Percentiles rank a stretch among this genome's conserved stretches.
phyloP scores from a whole-genome alignment of 1,284 basidiomycete genomes.

The Cryptococcus hybrid region DNA sequence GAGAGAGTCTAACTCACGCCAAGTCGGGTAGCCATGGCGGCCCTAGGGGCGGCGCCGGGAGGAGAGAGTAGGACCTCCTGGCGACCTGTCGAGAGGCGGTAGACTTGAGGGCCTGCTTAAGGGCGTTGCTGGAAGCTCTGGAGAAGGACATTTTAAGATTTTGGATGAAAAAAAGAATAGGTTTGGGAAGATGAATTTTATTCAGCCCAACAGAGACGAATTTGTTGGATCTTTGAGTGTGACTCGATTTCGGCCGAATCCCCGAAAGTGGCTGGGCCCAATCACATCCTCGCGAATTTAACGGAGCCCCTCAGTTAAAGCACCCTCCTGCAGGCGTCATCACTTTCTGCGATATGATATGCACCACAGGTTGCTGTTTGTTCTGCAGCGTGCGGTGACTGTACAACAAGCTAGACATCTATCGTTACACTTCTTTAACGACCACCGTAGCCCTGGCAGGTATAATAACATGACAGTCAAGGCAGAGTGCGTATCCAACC shows the following conservation, averaged over 20 bases:
- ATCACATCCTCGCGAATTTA: too few species aligned
- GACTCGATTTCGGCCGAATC: slow-evolving; percentile 18
- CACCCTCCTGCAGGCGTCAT: too few species aligned
- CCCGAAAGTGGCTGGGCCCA: neutral
- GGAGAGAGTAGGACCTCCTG: slow-evolving; percentile 67
- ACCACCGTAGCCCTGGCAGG: too few species aligned
- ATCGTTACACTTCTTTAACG: too few species aligned
- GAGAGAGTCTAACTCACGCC: slow-evolving; percentile 29
- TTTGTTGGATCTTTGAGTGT: neutral
- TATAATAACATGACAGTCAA: slow-evolving; percentile 25
- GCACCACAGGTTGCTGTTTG: too few species aligned
- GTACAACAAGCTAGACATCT: too few species aligned
- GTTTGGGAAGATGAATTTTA: neutral
- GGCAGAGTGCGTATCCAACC: slow-evolving; percentile 24
- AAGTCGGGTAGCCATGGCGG: slow-evolving; percentile 42
- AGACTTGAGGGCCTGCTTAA: slow-evolving; percentile 50
- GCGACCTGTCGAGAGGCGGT: slow-evolving; percentile 47
- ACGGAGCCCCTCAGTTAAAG: too few species aligned
- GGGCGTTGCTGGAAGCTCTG: slow-evolving; percentile 55
- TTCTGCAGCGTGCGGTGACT: too few species aligned
- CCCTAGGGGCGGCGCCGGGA: slow-evolving; percentile 57
- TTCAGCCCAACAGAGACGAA: neutral
- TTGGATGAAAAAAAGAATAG: neutral
- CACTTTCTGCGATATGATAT: too few species aligned
- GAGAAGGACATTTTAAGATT: slow-evolving; percentile 41